Base-by-base conservation (phyloP, 768 basidiomycete species). In the Boletus tylopilopsis region DNA sequence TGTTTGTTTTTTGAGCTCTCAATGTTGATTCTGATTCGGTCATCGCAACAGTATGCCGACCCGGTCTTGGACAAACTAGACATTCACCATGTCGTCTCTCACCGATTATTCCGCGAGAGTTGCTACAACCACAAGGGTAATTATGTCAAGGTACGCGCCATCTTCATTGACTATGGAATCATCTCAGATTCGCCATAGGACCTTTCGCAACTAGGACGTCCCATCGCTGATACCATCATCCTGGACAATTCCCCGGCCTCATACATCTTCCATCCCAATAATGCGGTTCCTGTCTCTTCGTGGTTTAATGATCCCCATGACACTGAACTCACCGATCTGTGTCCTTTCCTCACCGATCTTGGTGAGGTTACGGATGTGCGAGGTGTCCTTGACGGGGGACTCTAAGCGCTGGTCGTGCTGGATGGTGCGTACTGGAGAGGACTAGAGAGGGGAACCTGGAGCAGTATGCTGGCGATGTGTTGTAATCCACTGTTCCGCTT, bases 271-370 rank as follows among this genome's bases (percentile, higher is more conserved):
- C 95, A 99, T 65, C 94, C 94, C 15, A 94, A 96, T 73, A 98
- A 98, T 66, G 96, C 96, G 33, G 95, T 98, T 5, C 96, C 96
- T 12, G 94, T 99, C 53, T 97, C 95, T 36, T 94, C 91, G 49
- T 99, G 96, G 96, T 99, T 99, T 76, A 98, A 97, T 68, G 94
- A 94, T 70, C 94, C 94, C 10, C 95, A 97, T 62, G 95, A 98
- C 66, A 95, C 94, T 40, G 95, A 98, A 68, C 78, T 99, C 56
- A 96, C 91, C 34, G 95, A 98, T 70, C 75, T 98, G 44, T 85
- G 94, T 48, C 92, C 94, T 24, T 98, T 99, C 79, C 78, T 99
- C 54, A 73, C 89, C 30, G 96, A 99, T 70, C 77, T 99, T 30
- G 79, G 74, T 29, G 74, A 77, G 22, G 92, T 94, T 29, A 85